Evolutionary conservation across 1,139 yeast genomes (phyloP), one percentile per base, ranked within the genome.

Genomic region (Diutina sp.): DNA sequence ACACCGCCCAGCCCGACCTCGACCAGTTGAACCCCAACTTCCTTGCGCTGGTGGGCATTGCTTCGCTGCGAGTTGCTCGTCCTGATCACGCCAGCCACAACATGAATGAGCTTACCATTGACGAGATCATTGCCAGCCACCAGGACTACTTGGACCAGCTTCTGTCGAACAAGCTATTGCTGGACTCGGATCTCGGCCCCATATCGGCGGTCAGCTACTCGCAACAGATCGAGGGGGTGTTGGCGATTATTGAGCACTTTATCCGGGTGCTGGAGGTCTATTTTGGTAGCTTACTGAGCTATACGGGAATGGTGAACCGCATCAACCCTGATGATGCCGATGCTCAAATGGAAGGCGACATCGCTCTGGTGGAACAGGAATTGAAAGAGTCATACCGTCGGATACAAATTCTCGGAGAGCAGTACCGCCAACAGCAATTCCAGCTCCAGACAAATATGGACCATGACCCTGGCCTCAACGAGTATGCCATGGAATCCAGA

Each of bases 91-190:
- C 28, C 12, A 9, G 30, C 12, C 62, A 61, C 54, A 67, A 68
- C 56, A 61, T 69, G 56, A 63, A 66, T 46, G 66, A 66, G 55
- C 63, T 71, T 62, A 71, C 79, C n/a, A 67, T 83, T 50, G 84
- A 82, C 62, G 83, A 80, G 51, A 62, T 83, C 25, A 70, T 73
- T 4, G 55, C 62, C 2, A 59, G 76, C 7, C 87, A 83, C 62
- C 60, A 65, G 7, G 61, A 64, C 0, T 82, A 77, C 62, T 67
- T 79, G 52, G 58, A 59, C 3, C 64, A 65, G 4, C 73, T 79
- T 18, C 71, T 77, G 18, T 66, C 72, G 30, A 72, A 74, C 61
- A 77, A 74, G 56, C 61, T 83, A 6, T 63, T 74, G n/a, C 68
- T 67, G 57, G 72, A 69, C 9, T 61, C 65, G 12, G 62, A 67